Evolutionary conservation across 352 stramenopile genomes (phyloP), one percentile per base, ranked within the genome.

Genomic region (Phytophthora hybrid): DNA sequence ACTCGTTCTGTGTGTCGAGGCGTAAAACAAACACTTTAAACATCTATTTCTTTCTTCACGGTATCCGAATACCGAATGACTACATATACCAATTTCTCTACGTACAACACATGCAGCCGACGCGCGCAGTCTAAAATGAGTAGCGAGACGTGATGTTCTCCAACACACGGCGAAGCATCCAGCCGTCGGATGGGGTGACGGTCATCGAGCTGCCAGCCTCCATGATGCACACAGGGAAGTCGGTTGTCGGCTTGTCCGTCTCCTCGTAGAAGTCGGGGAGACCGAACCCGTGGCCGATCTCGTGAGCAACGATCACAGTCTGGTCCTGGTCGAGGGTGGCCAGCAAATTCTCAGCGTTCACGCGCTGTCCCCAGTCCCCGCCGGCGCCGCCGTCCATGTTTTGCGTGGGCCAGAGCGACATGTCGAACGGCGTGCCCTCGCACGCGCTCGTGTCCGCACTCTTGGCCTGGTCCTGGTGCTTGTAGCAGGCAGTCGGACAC

Each of bases 361-460:
- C 37, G 11, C 14, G 10, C 37, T 44, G 37, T 3, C 37, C 37
- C 37, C 9, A 44, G 37, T 44, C 37, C 1, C 14, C 37, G 10
- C 37, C 37, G 9, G 14, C 11, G 14, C 37, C 37, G 10, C 37
- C 37, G 9, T 44, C 37, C 37, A 44, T 29, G 10, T 5, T 13
- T 13, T 13, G 1, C 4, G 10, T 44, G 9, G 67, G 75, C 75
- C 67, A 77, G 14, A 82, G 63, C 21, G 59, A 79, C 7, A 82
- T 60, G 21, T 79, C 75, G 34, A 69, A 82, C 10, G 59, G 59
- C 49, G 71, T 51, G 19, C 62, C 56, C 7, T 59, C 65, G 66
- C 75, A 82, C 2, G 46, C 31, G 23, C 63, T 79, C 29, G 71
- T 82, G 60, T 82, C 75, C 5, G 39, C 76, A 82, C 3, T 39